Evolutionary conservation across 2,329 filamentous ascomycete genomes (phyloP).

Genomic region (Beauveria rudraprayagi): DNA sequence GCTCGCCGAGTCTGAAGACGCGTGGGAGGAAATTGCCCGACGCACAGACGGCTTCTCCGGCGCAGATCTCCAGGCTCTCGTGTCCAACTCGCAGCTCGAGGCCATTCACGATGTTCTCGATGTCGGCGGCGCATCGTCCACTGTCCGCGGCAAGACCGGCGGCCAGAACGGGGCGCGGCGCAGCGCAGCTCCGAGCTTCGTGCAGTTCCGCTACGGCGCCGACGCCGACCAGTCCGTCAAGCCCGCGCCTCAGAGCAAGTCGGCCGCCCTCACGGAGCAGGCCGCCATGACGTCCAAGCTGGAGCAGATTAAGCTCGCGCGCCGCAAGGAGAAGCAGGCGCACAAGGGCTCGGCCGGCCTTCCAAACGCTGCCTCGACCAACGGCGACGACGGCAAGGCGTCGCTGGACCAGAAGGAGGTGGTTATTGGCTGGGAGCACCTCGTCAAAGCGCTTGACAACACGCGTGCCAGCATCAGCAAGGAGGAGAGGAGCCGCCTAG

Average conservation of each 20-base stretch:
- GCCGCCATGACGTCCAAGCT: constrained; percentile 76
- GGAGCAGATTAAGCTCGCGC: constrained; percentile 64
- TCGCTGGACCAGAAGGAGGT: constrained; percentile 54
- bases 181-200: constrained; percentile 46
- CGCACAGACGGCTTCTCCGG: constrained; percentile 87
- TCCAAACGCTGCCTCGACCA: background rate
- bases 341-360: constrained; percentile 19
- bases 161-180: constrained; percentile 24
- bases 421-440: constrained; percentile 74
- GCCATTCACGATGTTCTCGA: constrained; percentile 88
- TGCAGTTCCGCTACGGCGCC: constrained; percentile 77
- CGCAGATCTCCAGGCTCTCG: constrained; percentile 86
- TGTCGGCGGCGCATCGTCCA: constrained; percentile 33
- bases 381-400: constrained; percentile 22
- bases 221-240: constrained; percentile 37
- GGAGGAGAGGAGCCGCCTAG: constrained; percentile 66
- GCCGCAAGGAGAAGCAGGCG: constrained; percentile 38
- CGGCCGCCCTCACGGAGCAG: constrained; percentile 60
- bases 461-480: constrained; percentile 78
- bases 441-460: constrained; percentile 65
- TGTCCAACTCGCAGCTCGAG: constrained; percentile 94
- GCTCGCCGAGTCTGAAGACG: constrained; percentile 47
- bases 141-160: constrained; percentile 25
- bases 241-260: constrained; percentile 39
- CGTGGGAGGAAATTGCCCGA: constrained; percentile 64